Conservation (phyloP, 1,284 basidiomycete species). For the Cryptococcus sp. region DNA sequence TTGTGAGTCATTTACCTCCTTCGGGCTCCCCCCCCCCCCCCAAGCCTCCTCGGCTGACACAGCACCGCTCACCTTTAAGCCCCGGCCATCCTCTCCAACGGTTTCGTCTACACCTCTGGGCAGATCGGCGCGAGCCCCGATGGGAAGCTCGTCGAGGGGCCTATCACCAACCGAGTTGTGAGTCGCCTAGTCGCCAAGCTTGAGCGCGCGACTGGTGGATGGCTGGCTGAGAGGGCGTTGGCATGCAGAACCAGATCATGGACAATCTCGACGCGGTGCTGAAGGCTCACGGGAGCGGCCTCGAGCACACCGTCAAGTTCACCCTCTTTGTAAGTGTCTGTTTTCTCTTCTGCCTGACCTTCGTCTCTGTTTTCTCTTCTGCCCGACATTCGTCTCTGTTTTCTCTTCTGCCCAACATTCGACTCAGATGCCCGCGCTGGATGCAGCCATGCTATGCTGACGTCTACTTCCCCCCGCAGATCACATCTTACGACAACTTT, state of each 20-base stretch:
- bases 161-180: slow-evolving; percentile 58
- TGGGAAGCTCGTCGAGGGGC: slow-evolving; percentile 56
- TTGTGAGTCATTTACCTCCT: slow-evolving; percentile 35
- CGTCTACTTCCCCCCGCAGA: slow-evolving; percentile 11
- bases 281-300: slow-evolving; percentile 59
- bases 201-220: neutral
- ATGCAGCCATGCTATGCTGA: neutral
- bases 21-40: too few relatives aligned
- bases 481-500: slow-evolving; percentile 35
- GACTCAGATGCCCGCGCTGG: too few relatives aligned
- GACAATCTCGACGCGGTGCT: slow-evolving; percentile 60
- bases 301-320: slow-evolving; percentile 61
- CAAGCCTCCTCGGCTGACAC: neutral
- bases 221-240: neutral
- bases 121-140: slow-evolving; percentile 59
- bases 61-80: slow-evolving; percentile 10
- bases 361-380: neutral
- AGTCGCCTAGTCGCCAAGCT: slow-evolving; percentile 20
- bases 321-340: slow-evolving; percentile 63
- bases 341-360: neutral
- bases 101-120: slow-evolving; percentile 61
- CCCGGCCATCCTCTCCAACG: slow-evolving; percentile 51
- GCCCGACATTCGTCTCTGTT: neutral
- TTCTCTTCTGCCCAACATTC: neutral
- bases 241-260: slow-evolving; percentile 55